Base-by-base conservation (phyloP, 306 rosid species). In the Vigna angularis region DNA sequence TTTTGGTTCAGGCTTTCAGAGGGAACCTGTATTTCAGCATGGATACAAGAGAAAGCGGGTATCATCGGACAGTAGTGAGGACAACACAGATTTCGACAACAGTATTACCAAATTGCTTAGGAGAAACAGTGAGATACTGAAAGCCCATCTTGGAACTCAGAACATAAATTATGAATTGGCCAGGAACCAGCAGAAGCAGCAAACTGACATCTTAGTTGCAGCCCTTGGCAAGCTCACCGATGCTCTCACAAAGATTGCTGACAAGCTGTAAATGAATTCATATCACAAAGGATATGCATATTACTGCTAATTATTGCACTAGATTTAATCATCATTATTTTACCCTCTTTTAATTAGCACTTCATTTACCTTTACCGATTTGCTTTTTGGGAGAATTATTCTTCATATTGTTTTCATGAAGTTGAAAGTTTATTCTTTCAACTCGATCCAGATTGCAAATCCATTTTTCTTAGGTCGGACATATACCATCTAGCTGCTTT, bases 241-340 rank as follows among this genome's bases (percentile, higher is more conserved):
- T 79, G 92, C 89, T 66, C 22, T 90, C 12, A 75, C 24, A 66
- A 81, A 83, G 77, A 86, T 88, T 79, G 92, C 90, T n/a, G 90
- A 90, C 40, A 90, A 83, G 84, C 70, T 83, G 53, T 87, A 26
- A 83, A 47, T 32, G 55, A 59, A 62, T 49, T 73, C 83, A 70
- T 45, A 72, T 63, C 79, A 59, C 26, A 61, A 30, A 64, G 74
- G 61, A 81, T 67, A 64, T 57, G 38, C 57, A 71, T 48, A 4
- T 70, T 77, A 67, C 66, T 36, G 71, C 42, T 67, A 50, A 18
- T 64, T 40, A 74, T 78, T 78, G 86, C 59, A 66, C 71, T 59
- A 47, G 10, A 72, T 52, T 58, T 75, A 70, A 55, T 74, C 57
- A 9, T 80, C 44, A 45, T 75, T 38, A 26, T 12, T 40, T 6